Evolutionary conservation across 2,329 filamentous ascomycete species (phyloP), one percentile per base, ranked within the genome.

Genomic region (Fusarium xylarioides): DNA sequence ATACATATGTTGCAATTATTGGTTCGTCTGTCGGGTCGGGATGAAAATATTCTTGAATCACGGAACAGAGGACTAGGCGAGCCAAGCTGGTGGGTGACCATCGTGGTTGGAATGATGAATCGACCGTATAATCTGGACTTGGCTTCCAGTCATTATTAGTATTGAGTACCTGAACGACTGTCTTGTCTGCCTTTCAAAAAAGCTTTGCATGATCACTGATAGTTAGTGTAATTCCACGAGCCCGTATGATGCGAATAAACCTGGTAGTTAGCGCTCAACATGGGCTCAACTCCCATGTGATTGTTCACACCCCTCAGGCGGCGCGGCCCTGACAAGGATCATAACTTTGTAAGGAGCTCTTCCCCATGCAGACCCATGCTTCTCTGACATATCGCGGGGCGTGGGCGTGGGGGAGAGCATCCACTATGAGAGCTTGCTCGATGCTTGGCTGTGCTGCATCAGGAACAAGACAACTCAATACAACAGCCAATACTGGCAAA

Each of bases 331-430:
- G 47, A n/a, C 71, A 46, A 55, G 71, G 67, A 49, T 63, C 59
- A 53, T 26, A 42, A 47, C 37, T 66, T 55, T 62, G 44, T 37
- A 59, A 56, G 47, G 67, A 62, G 56, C 40, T 60, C 55, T 74
- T 69, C 71, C 63, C 71, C 71, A 69, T 74, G 52, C 43, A 44
- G 43, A 62, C 63, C 71, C 68, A 61, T 74, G 71, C 59, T 54
- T 35, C 26, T 74, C 68, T 72, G 55, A 57, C 71, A 74, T 74
- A 58, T 69, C 63, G 68, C 53, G 68, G 71, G 59, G 68, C 70
- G 49, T 56, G 55, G 56, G 58, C 68, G 71, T 74, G 71, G 71
- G 71, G 70, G 71, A 60, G 56, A 42, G 46, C 50, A 63, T 57
- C 57, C 66, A 54, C 63, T 47, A 19, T 59, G 28, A 43, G 67